Evolutionary conservation across 352 stramenopile species (phyloP).

Genomic region (Pythium aristosporum): DNA sequence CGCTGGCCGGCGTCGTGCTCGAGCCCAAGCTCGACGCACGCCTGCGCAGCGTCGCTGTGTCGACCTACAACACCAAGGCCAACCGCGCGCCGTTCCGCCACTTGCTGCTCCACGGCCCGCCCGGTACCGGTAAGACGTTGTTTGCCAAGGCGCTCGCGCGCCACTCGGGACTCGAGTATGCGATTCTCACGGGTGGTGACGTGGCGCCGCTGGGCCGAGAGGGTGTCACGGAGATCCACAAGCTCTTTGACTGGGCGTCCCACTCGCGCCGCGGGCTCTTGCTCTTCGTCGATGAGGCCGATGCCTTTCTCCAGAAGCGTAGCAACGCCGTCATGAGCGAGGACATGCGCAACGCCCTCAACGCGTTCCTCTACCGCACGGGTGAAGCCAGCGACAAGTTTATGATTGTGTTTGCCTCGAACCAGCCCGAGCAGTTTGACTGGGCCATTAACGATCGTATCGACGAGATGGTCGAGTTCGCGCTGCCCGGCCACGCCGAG

Average conservation of each 20-base stretch:
- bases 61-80: slow-evolving; percentile 81
- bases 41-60: slow-evolving; percentile 35
- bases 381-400: slow-evolving; percentile 98
- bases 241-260: slow-evolving; percentile 99
- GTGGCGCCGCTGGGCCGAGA: slow-evolving; percentile 97
- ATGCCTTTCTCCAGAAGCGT: slow-evolving; percentile 98
- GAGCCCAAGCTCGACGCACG: slow-evolving; percentile 95
- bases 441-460: slow-evolving; percentile 99
- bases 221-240: slow-evolving; percentile 99
- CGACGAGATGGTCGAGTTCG: slow-evolving; percentile 99
- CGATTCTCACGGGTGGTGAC: slow-evolving; percentile 98
- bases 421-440: slow-evolving; percentile 99
- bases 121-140: slow-evolving; percentile 99
- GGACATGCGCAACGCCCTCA: slow-evolving; percentile 98
- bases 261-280: slow-evolving; percentile 94
- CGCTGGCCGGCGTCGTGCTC: slow-evolving; percentile 95
- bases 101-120: slow-evolving; percentile 96
- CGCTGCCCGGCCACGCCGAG: slow-evolving; percentile 92
- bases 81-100: slow-evolving; percentile 98
- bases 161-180: slow-evolving; percentile 98
- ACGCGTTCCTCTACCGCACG: slow-evolving; percentile 99
- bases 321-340: slow-evolving; percentile 94
- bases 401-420: slow-evolving; percentile 99
- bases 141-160: slow-evolving; percentile 97
- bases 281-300: slow-evolving; percentile 99